Conservation (phyloP, 2,329 filamentous ascomycete species). For the Fusarium dlaminii region DNA sequence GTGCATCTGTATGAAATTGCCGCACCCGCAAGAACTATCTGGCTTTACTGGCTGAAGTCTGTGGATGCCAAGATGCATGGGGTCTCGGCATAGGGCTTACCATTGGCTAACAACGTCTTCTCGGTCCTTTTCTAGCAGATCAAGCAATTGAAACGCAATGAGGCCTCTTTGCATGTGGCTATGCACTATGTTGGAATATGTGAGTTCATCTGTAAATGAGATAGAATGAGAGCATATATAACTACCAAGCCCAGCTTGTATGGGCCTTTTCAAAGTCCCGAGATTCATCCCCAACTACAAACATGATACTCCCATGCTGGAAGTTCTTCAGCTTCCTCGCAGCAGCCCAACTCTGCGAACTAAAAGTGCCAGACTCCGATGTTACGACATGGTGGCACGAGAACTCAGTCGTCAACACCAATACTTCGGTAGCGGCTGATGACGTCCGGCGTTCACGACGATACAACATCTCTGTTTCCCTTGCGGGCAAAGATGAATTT, state of each 20-base stretch:
- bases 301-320: not conserved
- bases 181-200: not conserved
- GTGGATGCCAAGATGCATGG: not conserved
- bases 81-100: rapidly evolving
- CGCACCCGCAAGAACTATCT: not conserved
- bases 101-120: rapidly evolving
- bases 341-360: not conserved
- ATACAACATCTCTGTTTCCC: not conserved
- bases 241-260: not conserved
- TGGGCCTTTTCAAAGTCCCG: rapidly evolving
- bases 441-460: not conserved
- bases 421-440: not conserved
- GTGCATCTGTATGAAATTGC: not conserved
- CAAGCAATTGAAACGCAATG: not conserved
- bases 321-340: not conserved
- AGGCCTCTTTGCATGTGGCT: not conserved
- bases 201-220: not conserved
- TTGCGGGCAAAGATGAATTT: not conserved
- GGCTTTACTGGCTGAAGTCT: not conserved
- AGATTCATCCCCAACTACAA: rapidly evolving
- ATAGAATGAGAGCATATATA: rapidly evolving
- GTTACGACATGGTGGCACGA: not conserved
- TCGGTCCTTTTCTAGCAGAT: not conserved
- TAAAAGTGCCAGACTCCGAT: rapidly evolving
- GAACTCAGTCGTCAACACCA: not conserved